Evolutionary conservation across 2,329 filamentous ascomycete genomes (phyloP), one percentile per base, ranked within the genome.

Genomic region (Chaetomium strumarium): DNA sequence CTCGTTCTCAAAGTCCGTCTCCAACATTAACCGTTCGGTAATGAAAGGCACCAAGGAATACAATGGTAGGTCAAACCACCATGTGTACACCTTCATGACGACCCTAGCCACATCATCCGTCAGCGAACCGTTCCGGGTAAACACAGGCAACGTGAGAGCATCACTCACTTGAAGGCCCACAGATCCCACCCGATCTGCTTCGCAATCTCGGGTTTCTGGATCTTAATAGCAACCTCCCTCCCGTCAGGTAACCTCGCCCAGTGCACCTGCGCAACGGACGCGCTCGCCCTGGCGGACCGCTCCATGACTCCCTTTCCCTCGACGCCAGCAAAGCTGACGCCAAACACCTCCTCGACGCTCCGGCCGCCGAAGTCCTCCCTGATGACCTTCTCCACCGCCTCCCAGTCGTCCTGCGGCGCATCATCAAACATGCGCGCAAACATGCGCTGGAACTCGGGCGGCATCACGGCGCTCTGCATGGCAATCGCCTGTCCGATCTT

Each of bases 401-500:
- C 78, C 91, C 91, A 97, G 39, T 79, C 77, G 66, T 95, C 93
- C 75, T 96, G 91, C 36, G 92, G 91, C 57, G 93, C 93, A 73
- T 97, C 92, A 67, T 97, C 93, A 67, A 97, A 99, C 90, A 99
- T 96, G 64, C 86, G 81, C 19, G 86, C 78, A 66, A 99, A 99
- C 90, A 96, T 97, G 64, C 85, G 84, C 74, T 96, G 90, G 63
- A 97, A 97, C 69, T 96, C 90, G 0, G 91, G 88, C 24, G 93
- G 93, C 56, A 99, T 73, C 24, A 97, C 84, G 0, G 92, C 92
- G 60, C 88, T 92, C 75, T 99, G 93, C 93, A 97, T 97, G 13
- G 92, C 93, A 60, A 99, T 92, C 5, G 93, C 93, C 75, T 99
- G 93, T 0, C 93, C 93, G 53, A 99, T 96, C 77, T 99, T 99